Evolutionary conservation across 164 flowering plant species (phyloP).

Genomic region (Stephania japonica): DNA sequence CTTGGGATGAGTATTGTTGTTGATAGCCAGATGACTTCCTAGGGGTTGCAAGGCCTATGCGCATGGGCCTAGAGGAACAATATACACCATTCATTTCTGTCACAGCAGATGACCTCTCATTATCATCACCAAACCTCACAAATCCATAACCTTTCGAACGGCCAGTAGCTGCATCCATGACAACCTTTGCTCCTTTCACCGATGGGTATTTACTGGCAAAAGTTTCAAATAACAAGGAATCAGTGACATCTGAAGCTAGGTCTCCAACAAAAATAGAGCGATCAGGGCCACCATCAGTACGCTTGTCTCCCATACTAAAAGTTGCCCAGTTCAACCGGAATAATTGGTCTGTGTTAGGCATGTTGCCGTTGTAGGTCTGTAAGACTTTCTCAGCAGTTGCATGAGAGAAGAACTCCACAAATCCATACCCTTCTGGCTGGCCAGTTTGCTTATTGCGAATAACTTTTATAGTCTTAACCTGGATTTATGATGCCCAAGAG

Average conservation of each 20-base stretch:
- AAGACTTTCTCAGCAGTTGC: conserved; percentile 82
- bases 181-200: conserved; percentile 95
- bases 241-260: conserved; percentile 90
- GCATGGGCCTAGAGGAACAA: conserved; percentile 94
- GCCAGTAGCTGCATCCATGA: conserved; percentile 88
- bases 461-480: conserved; percentile 75
- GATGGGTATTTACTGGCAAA: conserved; percentile 75
- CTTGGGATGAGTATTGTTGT: conserved; percentile 61
- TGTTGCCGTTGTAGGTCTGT: conserved; percentile 52
- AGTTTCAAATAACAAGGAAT: conserved; percentile 76
- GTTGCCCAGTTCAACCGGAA: conserved; percentile 95
- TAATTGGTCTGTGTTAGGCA: conserved; percentile 85
- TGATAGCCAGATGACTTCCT: conserved; percentile 80
- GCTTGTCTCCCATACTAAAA: conserved; percentile 82
- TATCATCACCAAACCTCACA: conserved; percentile 95
- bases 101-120: conserved; percentile 76
- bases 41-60: conserved; percentile 90
- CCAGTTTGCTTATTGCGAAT: conserved; percentile 96
- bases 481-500: conserved; percentile 11
- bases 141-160: conserved; percentile 97
- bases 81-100: conserved; percentile 88
- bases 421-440: conserved; percentile 91
- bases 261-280: conserved; percentile 97
- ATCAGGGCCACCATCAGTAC: conserved; percentile 74
- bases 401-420: conserved; percentile 79